phyloP scores from a whole-genome alignment of 148 eudicot species.

The Rhododendron kiyosumense region DNA sequence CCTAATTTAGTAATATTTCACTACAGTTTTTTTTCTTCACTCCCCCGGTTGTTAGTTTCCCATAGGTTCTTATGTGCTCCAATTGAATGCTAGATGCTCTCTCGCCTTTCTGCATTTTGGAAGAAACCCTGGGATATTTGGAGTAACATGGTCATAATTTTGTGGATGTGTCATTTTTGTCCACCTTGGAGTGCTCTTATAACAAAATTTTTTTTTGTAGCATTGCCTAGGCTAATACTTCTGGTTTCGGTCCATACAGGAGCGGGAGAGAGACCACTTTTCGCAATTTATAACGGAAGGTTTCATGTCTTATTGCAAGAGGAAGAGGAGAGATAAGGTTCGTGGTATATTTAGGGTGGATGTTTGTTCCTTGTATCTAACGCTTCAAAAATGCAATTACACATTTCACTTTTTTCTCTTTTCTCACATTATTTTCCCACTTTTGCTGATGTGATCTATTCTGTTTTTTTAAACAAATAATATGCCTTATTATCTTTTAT shows the following conservation, averaged over 20 bases:
- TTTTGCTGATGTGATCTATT: not conserved
- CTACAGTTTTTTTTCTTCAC: too few species aligned
- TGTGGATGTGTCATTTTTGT: too few species aligned
- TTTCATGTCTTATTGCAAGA: slow-evolving; percentile 87
- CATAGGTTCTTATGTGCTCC: too few species aligned
- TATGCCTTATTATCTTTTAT: not conserved
- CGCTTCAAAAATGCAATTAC: not conserved
- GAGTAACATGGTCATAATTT: too few species aligned
- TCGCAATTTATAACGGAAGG: slow-evolving; percentile 98
- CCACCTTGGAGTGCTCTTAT: too few species aligned
- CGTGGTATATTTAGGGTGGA: not conserved
- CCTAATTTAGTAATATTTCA: too few species aligned
- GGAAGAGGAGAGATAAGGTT: slow-evolving; percentile 97
- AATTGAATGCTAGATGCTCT: too few species aligned
- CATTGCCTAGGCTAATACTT: not conserved
- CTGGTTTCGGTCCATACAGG: slow-evolving; percentile 44
- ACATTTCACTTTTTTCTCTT: not conserved
- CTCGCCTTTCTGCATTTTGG: not conserved
- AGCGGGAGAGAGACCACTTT: slow-evolving; percentile 93
- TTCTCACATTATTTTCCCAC: not conserved
- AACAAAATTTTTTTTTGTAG: not conserved
- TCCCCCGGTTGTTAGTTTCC: too few species aligned
- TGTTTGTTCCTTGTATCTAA: not conserved
- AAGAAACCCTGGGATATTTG: not conserved
- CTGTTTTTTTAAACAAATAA: not conserved